A percentile compares a stretch with the other conserved stretches of the same genome.
These are phyloP conservation scores for Chrysophaeum taylorii DNA, from an alignment of 352 stramenopile species.

Conservation along the genomic window DNA sequence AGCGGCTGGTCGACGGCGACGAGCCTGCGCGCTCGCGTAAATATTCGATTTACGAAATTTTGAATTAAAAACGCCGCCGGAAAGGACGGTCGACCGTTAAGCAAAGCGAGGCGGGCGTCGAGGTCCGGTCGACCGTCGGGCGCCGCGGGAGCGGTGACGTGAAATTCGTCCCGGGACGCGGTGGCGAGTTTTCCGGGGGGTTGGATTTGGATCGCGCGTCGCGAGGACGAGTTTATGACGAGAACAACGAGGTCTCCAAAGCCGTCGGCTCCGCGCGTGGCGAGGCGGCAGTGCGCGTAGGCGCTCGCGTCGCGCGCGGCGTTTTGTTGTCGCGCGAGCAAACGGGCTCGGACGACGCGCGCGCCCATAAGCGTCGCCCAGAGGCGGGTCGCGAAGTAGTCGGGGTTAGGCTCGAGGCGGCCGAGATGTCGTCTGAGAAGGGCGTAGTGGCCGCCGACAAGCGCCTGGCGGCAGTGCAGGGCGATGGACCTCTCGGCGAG, in stretches of 20 bases:
- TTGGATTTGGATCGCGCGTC: background rate
- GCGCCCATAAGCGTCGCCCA: background rate
- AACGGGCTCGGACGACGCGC: background rate
- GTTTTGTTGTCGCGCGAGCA: background rate
- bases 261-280: no score
- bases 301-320: background rate
- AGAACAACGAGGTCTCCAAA: background rate
- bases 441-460: background rate
- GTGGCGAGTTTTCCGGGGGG: background rate
- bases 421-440: background rate
- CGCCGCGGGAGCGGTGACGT: background rate
- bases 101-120: no score
- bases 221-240: background rate
- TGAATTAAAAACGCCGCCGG: no score
- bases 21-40: no score
- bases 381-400: background rate
- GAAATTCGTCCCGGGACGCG: background rate
- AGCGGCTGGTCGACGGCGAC: no score
- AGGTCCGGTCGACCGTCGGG: no score
- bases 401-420: background rate
- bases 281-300: constrained; percentile 2
- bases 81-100: no score
- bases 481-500: background rate
- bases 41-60: no score
- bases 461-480: background rate